Evolutionary conservation across 495 filamentous ascomycete species (phyloP).

Genomic region (Thermochaetoides thermophila): DNA sequence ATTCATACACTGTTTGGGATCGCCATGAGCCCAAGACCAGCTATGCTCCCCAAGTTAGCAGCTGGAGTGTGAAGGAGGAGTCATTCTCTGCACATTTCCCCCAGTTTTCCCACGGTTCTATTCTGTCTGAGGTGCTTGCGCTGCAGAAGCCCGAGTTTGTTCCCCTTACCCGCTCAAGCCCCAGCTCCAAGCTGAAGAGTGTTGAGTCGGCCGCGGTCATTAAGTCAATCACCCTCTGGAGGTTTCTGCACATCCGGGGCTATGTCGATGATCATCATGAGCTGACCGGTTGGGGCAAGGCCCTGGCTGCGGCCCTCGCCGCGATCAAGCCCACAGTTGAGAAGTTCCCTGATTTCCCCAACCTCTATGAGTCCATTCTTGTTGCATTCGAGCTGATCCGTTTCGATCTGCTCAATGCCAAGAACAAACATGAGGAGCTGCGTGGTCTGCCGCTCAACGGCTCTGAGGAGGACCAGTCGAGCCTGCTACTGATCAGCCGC

Average conservation of each 20-base stretch:
- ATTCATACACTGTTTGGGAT: conserved; percentile 48
- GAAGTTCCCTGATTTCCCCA: conserved; percentile 38
- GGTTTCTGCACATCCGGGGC: conserved; percentile 75
- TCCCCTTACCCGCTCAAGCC: conserved; percentile 42
- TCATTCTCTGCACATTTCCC: conserved; percentile 30
- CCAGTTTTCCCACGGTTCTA: conserved; percentile 35
- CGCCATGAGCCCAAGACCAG: conserved; percentile 37
- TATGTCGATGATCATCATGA: conserved; percentile 70
- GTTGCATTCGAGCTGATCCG: conserved; percentile 69
- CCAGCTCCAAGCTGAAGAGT: conserved; percentile 24
- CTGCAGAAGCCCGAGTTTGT: conserved; percentile 52
- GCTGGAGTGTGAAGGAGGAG: conserved; percentile 59
- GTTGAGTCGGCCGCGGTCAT: conserved; percentile 56
- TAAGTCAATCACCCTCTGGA: conserved; percentile 62
- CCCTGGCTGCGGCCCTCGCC: conserved; percentile 52
- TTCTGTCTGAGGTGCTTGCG: conserved; percentile 41
- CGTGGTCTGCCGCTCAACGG: conserved; percentile 37
- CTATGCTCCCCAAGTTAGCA: conserved; percentile 44
- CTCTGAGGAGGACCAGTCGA: conserved; percentile 41
- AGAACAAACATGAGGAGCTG: conserved; percentile 35
- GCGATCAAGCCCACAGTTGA: conserved; percentile 43
- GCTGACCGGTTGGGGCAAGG: conserved; percentile 72
- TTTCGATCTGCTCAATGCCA: conserved; percentile 58
- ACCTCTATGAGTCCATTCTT: conserved; percentile 34
- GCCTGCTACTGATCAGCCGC: conserved; percentile 67